These are phyloP conservation scores for Papiliotrema terrestris DNA, from an alignment of 1,284 basidiomycete species.

Conservation along the genomic window DNA sequence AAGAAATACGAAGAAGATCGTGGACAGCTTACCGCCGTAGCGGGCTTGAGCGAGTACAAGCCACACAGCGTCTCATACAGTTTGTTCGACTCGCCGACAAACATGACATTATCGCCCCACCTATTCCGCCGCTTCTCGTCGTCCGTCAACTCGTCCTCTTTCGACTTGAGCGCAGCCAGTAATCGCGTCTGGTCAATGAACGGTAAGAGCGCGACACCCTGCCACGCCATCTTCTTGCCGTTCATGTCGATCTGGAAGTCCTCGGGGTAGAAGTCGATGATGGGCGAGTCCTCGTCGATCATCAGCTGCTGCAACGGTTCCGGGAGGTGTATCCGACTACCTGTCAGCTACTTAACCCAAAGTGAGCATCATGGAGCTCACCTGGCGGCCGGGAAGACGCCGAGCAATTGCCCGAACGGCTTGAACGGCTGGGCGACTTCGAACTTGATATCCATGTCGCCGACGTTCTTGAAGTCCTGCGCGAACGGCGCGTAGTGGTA, in stretches of 20 bases:
- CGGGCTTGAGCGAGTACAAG: slow-evolving; percentile 84
- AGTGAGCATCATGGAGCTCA: slow-evolving; percentile 40
- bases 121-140: slow-evolving; percentile 80
- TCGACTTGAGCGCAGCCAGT: slow-evolving; percentile 72
- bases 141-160: slow-evolving; percentile 69
- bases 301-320: slow-evolving; percentile 82
- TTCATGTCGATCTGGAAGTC: slow-evolving; percentile 99
- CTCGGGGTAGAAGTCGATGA: slow-evolving; percentile 92
- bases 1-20: neutral
- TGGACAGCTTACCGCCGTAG: slow-evolving; percentile 61
- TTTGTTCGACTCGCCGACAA: slow-evolving; percentile 77
- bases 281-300: slow-evolving; percentile 81
- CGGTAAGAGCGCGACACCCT: slow-evolving; percentile 92
- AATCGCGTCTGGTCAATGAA: slow-evolving; percentile 90
- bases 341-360: neutral
- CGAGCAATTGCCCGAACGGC: slow-evolving; percentile 97
- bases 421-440: slow-evolving; percentile 82
- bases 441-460: slow-evolving; percentile 66
- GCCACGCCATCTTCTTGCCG: slow-evolving; percentile 99
- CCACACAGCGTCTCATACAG: slow-evolving; percentile 82
- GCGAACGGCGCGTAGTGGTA: slow-evolving; percentile 99
- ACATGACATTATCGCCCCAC: slow-evolving; percentile 81
- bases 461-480: slow-evolving; percentile 82
- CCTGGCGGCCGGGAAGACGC: slow-evolving; percentile 93
- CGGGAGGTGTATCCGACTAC: slow-evolving; percentile 83